Evolutionary conservation across 2,329 filamentous ascomycete genomes (phyloP).

Genomic region (Talaromyces sp.): DNA sequence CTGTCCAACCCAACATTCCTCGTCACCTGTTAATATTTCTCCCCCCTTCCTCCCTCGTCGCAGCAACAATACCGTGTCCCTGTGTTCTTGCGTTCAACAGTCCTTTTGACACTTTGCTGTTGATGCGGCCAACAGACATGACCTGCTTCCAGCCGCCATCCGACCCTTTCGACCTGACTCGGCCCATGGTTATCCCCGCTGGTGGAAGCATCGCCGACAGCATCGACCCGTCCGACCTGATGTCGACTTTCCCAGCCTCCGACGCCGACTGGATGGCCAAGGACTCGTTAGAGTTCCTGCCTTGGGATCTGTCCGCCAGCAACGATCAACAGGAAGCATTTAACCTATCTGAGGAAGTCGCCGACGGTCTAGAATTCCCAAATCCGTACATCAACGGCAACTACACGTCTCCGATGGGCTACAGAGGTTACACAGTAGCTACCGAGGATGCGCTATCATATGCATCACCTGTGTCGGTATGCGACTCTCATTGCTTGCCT

Average conservation of each 20-base stretch:
- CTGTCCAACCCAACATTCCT: neutral
- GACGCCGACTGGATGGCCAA: conserved; percentile 11
- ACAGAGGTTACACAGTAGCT: conserved; percentile 10
- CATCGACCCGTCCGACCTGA: conserved; percentile 7
- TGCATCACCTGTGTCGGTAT: conserved; percentile 11
- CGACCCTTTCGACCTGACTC: conserved; percentile 7
- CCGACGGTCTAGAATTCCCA: conserved; percentile 4
- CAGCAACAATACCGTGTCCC: neutral
- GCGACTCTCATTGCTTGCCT: neutral
- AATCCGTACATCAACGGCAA: conserved; percentile 4
- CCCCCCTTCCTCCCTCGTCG: neutral
- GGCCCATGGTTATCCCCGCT: conserved; percentile 8
- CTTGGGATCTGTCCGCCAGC: conserved; percentile 7
- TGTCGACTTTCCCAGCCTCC: conserved; percentile 3
- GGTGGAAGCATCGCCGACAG: conserved; percentile 2
- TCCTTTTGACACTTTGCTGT: neutral
- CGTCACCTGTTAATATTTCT: neutral
- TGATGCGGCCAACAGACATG: conserved; percentile 1
- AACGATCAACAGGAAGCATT: conserved; percentile 3
- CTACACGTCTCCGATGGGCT: conserved; percentile 5
- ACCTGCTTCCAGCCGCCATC: conserved; percentile 4
- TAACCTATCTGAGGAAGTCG: conserved; percentile 3
- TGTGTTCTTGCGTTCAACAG: neutral
- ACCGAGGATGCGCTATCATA: conserved; percentile 11
- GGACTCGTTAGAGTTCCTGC: conserved; percentile 7